Evolutionary conservation across 352 stramenopile species (phyloP), one percentile per base, ranked within the genome.

Genomic region (Phytophthora podocarpi): DNA sequence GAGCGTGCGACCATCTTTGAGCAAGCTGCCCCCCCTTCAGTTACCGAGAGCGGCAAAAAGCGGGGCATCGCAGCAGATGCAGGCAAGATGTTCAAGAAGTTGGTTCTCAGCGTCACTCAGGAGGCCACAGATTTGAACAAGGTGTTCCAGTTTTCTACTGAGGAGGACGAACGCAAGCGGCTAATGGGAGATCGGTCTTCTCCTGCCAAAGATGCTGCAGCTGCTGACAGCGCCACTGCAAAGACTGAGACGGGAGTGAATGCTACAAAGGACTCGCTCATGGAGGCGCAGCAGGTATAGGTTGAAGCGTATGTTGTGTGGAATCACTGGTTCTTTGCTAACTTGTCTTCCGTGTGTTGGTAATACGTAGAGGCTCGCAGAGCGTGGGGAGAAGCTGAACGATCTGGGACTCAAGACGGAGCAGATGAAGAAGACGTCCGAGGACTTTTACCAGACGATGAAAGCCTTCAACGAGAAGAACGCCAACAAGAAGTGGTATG

Each of bases 381-480:
- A 92, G 61, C 83, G 85, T 24, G 85, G 85, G 11, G 85, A 94
- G 13, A 94, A 94, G 48, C 51, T 92, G 24, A 76, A 78, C 39
- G 83, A 92, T 40, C 46, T 92, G 24, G 81, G 72, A 11, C 74
- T 91, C 18, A 94, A 94, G 58, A 92, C 83, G 8, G 83, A 94
- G 64, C 76, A 87, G 51, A 90, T 94, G 77, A 91, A 91, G 54
- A 79, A 90, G 59, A 87, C 78, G 16, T 86, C 85, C 2, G 78
- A 90, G 31, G 82, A 93, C 45, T 95, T 95, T 63, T 91, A 91
- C 61, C 76, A 87, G 43, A 90, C 81, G 3, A 95, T 93, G 82
- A 89, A 87, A 64, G 84, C 80, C 13, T 95, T 90, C 51, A 93
- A 95, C 70, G 75, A 91, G 41, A 89, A 91, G 54, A 90, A 91